Percentiles rank a stretch among this genome's conserved stretches.
phyloP scores from a whole-genome alignment of 805 yeast species.

The Debaryomyces hansenii region DNA sequence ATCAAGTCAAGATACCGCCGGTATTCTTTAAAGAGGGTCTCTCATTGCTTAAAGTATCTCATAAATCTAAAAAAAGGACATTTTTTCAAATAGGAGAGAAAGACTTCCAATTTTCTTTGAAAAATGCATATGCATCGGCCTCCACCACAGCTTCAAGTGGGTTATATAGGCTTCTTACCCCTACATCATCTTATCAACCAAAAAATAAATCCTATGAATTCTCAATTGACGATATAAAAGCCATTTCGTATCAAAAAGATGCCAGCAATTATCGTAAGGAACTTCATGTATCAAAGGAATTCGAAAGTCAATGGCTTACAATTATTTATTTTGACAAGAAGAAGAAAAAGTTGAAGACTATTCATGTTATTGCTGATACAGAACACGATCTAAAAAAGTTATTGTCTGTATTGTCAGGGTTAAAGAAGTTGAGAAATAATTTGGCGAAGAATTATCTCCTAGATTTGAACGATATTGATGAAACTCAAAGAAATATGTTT shows the following conservation, averaged over 20 bases:
- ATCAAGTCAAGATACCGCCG: constrained; percentile 38
- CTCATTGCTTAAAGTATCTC: constrained; percentile 66
- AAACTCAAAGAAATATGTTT: constrained; percentile 23
- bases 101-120: constrained; percentile 56
- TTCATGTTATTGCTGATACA: constrained; percentile 74
- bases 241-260: constrained; percentile 61
- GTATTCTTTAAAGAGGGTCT: constrained; percentile 57
- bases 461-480: constrained; percentile 38
- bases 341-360: constrained; percentile 66
- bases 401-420: constrained; percentile 55
- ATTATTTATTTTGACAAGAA: constrained; percentile 65
- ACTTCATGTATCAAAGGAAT: constrained; percentile 67
- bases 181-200: constrained; percentile 21
- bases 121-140: constrained; percentile 26
- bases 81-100: constrained; percentile 56
- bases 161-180: constrained; percentile 13
- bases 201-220: constrained; percentile 32
- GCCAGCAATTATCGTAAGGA: constrained; percentile 88
- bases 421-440: constrained; percentile 62
- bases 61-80: constrained; percentile 63
- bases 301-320: constrained; percentile 73
- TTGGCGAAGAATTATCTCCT: constrained; percentile 58
- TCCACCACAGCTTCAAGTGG: constrained; percentile 12
- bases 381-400: constrained; percentile 59
- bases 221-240: constrained; percentile 61